Evolutionary conservation across 345 rosid genomes (phyloP).

Genomic region (Acer saccharum): DNA sequence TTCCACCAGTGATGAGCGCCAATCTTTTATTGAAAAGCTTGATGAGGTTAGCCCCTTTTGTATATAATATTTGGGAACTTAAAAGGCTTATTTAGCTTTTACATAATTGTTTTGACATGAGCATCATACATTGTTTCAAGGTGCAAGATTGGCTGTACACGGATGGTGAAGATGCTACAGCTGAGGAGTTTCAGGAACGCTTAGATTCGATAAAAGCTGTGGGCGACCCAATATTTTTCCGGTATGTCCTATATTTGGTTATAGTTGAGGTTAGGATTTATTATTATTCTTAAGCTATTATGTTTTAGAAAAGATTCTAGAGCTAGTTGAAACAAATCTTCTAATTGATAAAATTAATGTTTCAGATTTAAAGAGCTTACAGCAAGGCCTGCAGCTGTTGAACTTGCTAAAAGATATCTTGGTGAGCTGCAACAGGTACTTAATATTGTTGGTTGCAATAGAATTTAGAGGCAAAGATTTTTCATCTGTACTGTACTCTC

Average conservation of each 20-base stretch:
- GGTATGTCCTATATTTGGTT: conserved; percentile 40
- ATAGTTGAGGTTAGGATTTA: neutral
- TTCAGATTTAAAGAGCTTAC: conserved; percentile 76
- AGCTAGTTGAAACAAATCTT: neutral
- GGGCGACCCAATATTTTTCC: conserved; percentile 80
- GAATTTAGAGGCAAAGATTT: neutral
- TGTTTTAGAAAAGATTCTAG: neutral
- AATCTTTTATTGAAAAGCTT: conserved; percentile 77
- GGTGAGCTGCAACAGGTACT: conserved; percentile 74
- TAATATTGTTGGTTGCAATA: conserved; percentile 10
- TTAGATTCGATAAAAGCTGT: conserved; percentile 70
- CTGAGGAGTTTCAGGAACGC: conserved; percentile 64
- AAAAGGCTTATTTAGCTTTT: neutral
- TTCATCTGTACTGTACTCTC: neutral
- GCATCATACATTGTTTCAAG: conserved; percentile 40
- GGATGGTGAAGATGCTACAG: conserved; percentile 95
- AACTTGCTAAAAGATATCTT: conserved; percentile 61
- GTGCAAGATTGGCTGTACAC: conserved; percentile 98
- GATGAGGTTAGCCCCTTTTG: conserved; percentile 59
- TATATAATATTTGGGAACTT: neutral
- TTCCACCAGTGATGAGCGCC: conserved; percentile 77
- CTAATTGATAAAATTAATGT: conserved; percentile 10
- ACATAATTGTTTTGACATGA: conserved; percentile 6
- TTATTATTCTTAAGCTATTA: neutral
- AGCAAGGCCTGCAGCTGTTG: conserved; percentile 74